A percentile compares a stretch with the other conserved stretches of the same genome.
Evolutionary conservation across 257 asterid species (phyloP).

Genomic region (Cinchona pubescens): DNA sequence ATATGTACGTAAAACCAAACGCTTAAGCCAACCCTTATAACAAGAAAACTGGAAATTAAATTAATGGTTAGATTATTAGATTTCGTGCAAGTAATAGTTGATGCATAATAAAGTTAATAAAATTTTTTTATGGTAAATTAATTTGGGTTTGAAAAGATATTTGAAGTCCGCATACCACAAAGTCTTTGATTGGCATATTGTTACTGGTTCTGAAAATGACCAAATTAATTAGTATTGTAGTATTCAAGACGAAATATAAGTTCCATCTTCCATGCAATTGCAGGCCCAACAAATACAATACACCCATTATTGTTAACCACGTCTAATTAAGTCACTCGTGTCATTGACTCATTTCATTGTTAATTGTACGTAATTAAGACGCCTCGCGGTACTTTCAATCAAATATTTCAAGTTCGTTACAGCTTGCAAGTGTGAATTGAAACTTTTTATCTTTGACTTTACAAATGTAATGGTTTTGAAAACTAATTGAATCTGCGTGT

Average conservation of each 20-base stretch:
- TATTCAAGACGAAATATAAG: neutral
- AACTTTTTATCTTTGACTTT: neutral
- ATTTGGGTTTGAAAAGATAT: neutral
- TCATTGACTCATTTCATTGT: neutral
- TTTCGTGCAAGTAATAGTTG: slow-evolving; percentile 10
- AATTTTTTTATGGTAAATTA: too few relatives aligned
- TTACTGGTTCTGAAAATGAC: neutral
- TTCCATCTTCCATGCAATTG: too few relatives aligned
- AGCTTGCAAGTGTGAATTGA: too few relatives aligned
- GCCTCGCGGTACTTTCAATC: too few relatives aligned
- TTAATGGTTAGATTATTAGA: neutral
- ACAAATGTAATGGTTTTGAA: neutral
- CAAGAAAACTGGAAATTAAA: slow-evolving; percentile 5
- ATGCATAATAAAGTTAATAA: neutral
- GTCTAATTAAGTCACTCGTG: neutral
- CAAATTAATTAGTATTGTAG: neutral
- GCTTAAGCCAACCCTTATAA: slow-evolving; percentile 3
- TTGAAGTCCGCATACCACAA: neutral
- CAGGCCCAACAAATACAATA: neutral
- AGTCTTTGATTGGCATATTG: neutral
- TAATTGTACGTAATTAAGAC: neutral
- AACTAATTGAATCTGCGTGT: neutral
- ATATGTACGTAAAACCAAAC: neutral
- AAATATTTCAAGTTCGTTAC: too few relatives aligned
- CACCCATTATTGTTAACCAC: neutral